A percentile compares a stretch with the other conserved stretches of the same genome.
These are phyloP conservation scores for Rhizomucor pusillus DNA, from an alignment of 371 early-diverging fungal species.

Conservation along the genomic window DNA sequence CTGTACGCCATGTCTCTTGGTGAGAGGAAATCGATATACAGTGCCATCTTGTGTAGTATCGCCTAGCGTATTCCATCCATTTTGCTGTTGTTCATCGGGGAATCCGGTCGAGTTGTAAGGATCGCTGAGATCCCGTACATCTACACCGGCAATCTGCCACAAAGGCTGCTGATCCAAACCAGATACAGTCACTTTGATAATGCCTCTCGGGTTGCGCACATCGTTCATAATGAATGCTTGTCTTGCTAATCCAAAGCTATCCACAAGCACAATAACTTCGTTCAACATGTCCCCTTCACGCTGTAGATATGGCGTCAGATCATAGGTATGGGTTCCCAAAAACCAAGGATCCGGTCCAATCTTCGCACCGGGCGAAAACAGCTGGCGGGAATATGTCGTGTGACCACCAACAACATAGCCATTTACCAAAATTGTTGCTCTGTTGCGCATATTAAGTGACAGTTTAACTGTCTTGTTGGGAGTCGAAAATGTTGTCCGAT, in stretches of 20 bases:
- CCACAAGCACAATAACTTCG: conserved; percentile 67
- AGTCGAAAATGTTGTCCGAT: conserved; percentile 39
- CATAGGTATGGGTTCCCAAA: conserved; percentile 51
- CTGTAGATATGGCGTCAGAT: conserved; percentile 27
- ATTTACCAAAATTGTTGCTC: conserved; percentile 70
- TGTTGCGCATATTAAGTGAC: conserved; percentile 68
- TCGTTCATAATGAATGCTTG: conserved; percentile 77
- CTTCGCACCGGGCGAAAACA: conserved; percentile 64
- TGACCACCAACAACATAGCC: conserved; percentile 73
- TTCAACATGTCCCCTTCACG: conserved; percentile 36
- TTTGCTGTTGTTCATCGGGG: conserved; percentile 60
- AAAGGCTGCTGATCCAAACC: conserved; percentile 37
- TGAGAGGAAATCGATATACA: conserved; percentile 13
- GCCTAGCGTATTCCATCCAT: conserved; percentile 24
- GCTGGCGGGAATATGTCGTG: conserved; percentile 68
- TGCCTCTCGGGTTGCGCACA: conserved; percentile 74
- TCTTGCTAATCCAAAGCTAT: conserved; percentile 76
- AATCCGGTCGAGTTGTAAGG: conserved; percentile 69
- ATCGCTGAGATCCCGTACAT: conserved; percentile 55
- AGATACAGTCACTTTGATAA: conserved; percentile 56
- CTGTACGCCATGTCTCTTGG: conserved; percentile 26
- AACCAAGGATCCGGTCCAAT: conserved; percentile 72
- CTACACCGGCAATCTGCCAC: conserved; percentile 82
- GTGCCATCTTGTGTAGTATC: conserved; percentile 8
- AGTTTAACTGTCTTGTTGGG: conserved; percentile 30